Percentiles rank a stretch among this genome's conserved stretches.
These are phyloP conservation scores for Hymenochaete sp. DNA, from an alignment of 1,284 basidiomycete species.

Conservation along the genomic window DNA sequence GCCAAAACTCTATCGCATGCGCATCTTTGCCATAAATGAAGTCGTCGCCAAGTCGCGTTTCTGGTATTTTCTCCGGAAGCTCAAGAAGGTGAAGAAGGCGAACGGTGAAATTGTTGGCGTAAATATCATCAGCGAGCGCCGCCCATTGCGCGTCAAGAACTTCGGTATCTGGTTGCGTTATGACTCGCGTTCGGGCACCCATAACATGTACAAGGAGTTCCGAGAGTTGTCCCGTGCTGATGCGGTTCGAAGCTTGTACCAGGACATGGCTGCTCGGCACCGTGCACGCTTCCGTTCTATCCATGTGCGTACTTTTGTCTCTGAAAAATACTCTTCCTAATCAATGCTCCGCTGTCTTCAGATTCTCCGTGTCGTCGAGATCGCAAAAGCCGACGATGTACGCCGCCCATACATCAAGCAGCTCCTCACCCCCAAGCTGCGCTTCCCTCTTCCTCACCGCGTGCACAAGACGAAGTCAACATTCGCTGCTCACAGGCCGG, in stretches of 20 bases:
- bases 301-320: constrained; percentile 54
- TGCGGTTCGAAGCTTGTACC: constrained; percentile 96
- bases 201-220: constrained; percentile 99
- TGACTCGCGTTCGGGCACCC: constrained; percentile 95
- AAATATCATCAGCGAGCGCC: constrained; percentile 95
- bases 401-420: constrained; percentile 98
- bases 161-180: constrained; percentile 99
- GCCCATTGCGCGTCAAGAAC: constrained; percentile 98
- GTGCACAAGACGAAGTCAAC: constrained; percentile 62
- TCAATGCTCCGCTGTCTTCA: background rate
- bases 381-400: constrained; percentile 67
- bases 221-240: constrained; percentile 91
- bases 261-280: constrained; percentile 99
- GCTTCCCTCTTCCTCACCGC: constrained; percentile 98
- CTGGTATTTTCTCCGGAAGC: constrained; percentile 98
- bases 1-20: constrained; percentile 98
- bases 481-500: constrained; percentile 65
- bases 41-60: constrained; percentile 98
- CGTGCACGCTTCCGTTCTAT: constrained; percentile 99
- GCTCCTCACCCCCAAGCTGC: constrained; percentile 82
- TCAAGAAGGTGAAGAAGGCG: constrained; percentile 99
- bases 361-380: constrained; percentile 2
- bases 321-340: constrained; percentile 15
- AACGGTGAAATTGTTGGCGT: constrained; percentile 98
- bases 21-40: constrained; percentile 98